Conservation (phyloP, 1,284 basidiomycete species). For the Fistulinella cinereoalba region DNA sequence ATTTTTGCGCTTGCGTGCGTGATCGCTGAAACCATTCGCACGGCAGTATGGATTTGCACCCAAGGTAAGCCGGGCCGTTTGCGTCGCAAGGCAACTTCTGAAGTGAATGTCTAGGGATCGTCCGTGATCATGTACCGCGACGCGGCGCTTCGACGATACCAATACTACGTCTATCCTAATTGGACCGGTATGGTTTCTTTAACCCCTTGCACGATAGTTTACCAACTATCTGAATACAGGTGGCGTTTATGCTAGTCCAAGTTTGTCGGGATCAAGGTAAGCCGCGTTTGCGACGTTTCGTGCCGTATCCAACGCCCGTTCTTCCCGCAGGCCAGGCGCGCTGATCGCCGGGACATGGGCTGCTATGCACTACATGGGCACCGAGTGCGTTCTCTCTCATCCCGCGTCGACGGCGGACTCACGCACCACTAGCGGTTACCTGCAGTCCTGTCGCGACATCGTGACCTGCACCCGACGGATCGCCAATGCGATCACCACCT, state of each 20-base stretch:
- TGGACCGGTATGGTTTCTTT: conserved; percentile 76
- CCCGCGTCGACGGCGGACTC: not conserved
- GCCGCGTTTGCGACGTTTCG: conserved; percentile 17
- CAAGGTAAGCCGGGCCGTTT: conserved; percentile 49
- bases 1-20: not conserved
- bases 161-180: conserved; percentile 80
- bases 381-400: conserved; percentile 51
- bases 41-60: conserved; percentile 83
- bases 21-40: too few relatives aligned
- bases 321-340: conserved; percentile 70
- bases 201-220: too few relatives aligned
- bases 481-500: conserved; percentile 57
- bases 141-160: conserved; percentile 68
- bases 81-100: not conserved
- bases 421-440: conserved; percentile 70
- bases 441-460: conserved; percentile 83
- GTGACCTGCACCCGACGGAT: conserved; percentile 74
- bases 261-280: conserved; percentile 85
- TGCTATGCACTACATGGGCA: conserved; percentile 90
- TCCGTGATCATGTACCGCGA: conserved; percentile 92
- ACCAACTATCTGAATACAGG: too few relatives aligned
- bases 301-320: not conserved
- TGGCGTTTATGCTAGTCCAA: conserved; percentile 81
- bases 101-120: conserved; percentile 58
- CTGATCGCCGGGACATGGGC: conserved; percentile 97